Percentiles rank a stretch among this genome's conserved stretches.
Conservation (phyloP, 352 stramenopile species). For the Phytophthora cryptogea region DNA sequence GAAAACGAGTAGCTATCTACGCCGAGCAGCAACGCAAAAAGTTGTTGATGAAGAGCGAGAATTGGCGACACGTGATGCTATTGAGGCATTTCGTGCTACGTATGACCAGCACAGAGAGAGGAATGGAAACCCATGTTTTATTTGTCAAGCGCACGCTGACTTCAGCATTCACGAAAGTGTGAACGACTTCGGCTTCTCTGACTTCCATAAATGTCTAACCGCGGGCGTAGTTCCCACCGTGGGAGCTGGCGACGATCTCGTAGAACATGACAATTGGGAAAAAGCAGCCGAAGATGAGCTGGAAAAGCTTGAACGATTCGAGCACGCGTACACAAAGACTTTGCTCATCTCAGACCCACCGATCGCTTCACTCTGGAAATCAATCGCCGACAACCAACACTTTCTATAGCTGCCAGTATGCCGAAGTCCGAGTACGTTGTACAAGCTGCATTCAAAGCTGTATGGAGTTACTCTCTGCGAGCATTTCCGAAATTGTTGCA, state of each 20-base stretch:
- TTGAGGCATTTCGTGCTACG: slow-evolving; percentile 4
- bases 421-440: no score
- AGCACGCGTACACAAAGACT: not conserved
- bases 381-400: not conserved
- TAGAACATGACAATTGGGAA: slow-evolving; percentile 2
- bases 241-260: not conserved
- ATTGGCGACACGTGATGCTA: slow-evolving; percentile 4
- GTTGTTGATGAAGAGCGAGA: slow-evolving; percentile 9
- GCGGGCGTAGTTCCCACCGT: not conserved
- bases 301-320: slow-evolving; percentile 2
- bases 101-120: not conserved
- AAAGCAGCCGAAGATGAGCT: not conserved
- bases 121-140: slow-evolving; percentile 2
- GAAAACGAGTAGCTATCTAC: slow-evolving; percentile 3
- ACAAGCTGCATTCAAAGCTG: no score
- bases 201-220: slow-evolving; percentile 9
- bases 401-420: not conserved
- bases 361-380: slow-evolving; percentile 6
- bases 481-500: no score
- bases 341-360: not conserved
- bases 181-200: not conserved
- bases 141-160: slow-evolving; percentile 7
- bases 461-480: no score
- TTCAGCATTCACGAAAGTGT: not conserved
- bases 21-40: not conserved